Evolutionary conservation across 2,329 filamentous ascomycete genomes (phyloP).

Genomic region (Scedosporium aurantiacum): DNA sequence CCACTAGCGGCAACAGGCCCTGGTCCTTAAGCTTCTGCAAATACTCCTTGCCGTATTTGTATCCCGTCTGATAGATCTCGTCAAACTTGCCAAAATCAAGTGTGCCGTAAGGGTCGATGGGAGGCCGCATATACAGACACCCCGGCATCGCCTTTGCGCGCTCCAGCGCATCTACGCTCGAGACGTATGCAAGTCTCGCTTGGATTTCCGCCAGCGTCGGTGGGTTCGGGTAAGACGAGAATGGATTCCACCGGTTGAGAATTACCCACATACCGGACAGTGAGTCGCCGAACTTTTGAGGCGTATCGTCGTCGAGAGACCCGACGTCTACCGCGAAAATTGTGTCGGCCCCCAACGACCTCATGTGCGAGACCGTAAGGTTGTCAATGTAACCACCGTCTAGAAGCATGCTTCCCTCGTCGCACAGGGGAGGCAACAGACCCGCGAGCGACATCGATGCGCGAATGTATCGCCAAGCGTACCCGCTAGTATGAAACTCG

Average conservation of each 20-base stretch:
- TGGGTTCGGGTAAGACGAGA: conserved; percentile 79
- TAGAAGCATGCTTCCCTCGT: conserved; percentile 92
- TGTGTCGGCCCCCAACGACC: conserved; percentile 78
- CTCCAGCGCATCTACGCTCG: conserved; percentile 86
- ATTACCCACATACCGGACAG: conserved; percentile 93
- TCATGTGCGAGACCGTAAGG: conserved; percentile 94
- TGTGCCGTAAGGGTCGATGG: conserved; percentile 86
- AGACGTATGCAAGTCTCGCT: conserved; percentile 86
- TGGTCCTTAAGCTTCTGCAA: conserved; percentile 66
- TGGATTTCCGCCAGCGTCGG: conserved; percentile 95
- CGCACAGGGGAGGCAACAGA: conserved; percentile 82
- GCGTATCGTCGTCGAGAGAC: conserved; percentile 79
- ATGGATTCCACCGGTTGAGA: conserved; percentile 93
- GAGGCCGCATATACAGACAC: conserved; percentile 92
- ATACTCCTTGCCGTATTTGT: conserved; percentile 73
- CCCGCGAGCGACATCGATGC: conserved; percentile 96
- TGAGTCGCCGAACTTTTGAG: conserved; percentile 87
- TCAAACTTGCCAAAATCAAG: conserved; percentile 96
- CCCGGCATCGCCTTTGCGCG: conserved; percentile 83
- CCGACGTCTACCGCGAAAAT: conserved; percentile 97
- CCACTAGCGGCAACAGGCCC: conserved; percentile 59
- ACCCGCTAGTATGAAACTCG: conserved; percentile 91
- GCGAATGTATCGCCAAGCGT: conserved; percentile 93
- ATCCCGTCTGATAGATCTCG: conserved; percentile 86
- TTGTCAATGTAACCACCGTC: conserved; percentile 98